phyloP scores from a whole-genome alignment of 371 early-diverging fungal genomes.

The Syncephalis plumigaleata region DNA sequence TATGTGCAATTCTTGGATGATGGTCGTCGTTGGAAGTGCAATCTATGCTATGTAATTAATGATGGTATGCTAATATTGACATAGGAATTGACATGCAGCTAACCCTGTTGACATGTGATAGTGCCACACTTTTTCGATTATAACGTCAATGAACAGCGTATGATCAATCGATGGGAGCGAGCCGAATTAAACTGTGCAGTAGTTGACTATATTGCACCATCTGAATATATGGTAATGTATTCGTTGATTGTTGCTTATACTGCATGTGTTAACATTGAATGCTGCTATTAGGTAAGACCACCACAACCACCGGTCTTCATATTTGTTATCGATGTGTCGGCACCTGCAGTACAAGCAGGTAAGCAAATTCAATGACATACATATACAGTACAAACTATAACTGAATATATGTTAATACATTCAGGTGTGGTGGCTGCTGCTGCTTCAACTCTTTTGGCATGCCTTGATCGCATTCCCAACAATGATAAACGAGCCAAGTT shows the following conservation, averaged over 20 bases:
- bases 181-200: conserved; percentile 76
- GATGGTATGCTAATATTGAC: conserved; percentile 33
- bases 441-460: conserved; percentile 60
- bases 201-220: conserved; percentile 87
- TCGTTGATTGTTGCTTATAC: no score
- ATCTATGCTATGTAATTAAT: conserved; percentile 80
- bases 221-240: conserved; percentile 71
- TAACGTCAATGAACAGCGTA: conserved; percentile 61
- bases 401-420: not conserved
- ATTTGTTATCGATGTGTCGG: conserved; percentile 88
- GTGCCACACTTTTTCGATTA: conserved; percentile 82
- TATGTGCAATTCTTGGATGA: conserved; percentile 86
- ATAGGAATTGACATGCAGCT: not conserved
- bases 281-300: conserved; percentile 36
- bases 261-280: not conserved
- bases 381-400: not conserved
- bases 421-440: conserved; percentile 50
- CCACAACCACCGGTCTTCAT: conserved; percentile 88
- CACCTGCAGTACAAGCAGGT: conserved; percentile 65
- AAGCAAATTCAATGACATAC: not conserved
- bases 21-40: conserved; percentile 90
- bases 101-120: conserved; percentile 6
- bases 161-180: conserved; percentile 69
- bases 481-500: conserved; percentile 72
- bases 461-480: conserved; percentile 78